Percentiles rank a stretch among this genome's conserved stretches.
Evolutionary conservation across 805 yeast genomes (phyloP).

Genomic region (Saccharomycopsis sp.): DNA sequence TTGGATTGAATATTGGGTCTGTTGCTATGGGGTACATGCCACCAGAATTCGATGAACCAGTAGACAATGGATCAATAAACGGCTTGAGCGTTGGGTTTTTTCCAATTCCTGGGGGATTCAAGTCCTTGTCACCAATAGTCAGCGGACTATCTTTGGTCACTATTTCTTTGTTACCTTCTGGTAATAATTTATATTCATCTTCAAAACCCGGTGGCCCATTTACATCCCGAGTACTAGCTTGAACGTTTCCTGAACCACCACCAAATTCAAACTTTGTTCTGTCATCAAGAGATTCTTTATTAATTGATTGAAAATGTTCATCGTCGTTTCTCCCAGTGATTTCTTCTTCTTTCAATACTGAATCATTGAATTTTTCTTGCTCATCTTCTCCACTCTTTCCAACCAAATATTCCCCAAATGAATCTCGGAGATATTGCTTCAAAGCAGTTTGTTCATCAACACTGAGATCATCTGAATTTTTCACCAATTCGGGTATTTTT

Average conservation of each 20-base stretch:
- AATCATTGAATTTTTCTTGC: background rate
- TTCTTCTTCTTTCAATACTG: background rate
- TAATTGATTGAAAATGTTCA: background rate
- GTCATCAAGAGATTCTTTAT: background rate
- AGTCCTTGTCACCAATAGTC: slow-evolving; percentile 27
- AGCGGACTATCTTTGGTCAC: background rate
- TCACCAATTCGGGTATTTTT: background rate
- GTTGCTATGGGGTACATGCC: slow-evolving; percentile 30
- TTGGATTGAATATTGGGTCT: slow-evolving; percentile 25
- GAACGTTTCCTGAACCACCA: background rate
- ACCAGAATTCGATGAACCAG: slow-evolving; percentile 23
- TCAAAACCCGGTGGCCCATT: slow-evolving; percentile 30
- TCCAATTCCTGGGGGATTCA: slow-evolving; percentile 29
- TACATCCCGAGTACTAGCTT: slow-evolving; percentile 29
- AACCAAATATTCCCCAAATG: slow-evolving; percentile 1
- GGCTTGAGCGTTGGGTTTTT: slow-evolving; percentile 29
- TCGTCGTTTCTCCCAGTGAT: background rate
- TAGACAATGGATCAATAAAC: slow-evolving; percentile 22
- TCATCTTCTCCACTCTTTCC: background rate
- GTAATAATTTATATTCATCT: slow-evolving; percentile 30
- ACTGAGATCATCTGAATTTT: background rate
- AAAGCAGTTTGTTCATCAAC: slow-evolving; percentile 4
- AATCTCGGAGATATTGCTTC: slow-evolving; percentile 2
- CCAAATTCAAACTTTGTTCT: background rate
- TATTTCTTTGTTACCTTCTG: slow-evolving; percentile 2